phyloP scores from a whole-genome alignment of 495 filamentous ascomycete species.

The Podospora conica region DNA sequence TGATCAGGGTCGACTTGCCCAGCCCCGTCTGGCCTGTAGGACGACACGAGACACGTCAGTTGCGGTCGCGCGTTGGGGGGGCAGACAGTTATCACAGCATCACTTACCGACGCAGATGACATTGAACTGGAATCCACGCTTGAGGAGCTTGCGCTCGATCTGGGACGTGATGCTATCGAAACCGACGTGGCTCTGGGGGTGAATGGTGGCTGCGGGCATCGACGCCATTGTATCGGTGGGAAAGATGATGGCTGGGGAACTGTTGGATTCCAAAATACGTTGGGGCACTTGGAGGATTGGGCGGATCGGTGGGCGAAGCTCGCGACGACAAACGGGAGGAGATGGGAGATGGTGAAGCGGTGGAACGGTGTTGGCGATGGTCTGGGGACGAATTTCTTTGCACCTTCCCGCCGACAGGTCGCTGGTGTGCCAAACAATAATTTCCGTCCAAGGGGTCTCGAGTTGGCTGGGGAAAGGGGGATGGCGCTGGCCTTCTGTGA shows the following conservation, averaged over 20 bases:
- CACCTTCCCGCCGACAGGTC: constrained; percentile 31
- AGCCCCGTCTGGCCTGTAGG: constrained; percentile 88
- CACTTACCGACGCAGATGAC: constrained; percentile 97
- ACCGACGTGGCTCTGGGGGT: constrained; percentile 95
- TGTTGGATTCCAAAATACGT: constrained; percentile 42
- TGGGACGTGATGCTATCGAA: constrained; percentile 98
- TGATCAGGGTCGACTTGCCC: constrained; percentile 97
- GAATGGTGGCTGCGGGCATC: constrained; percentile 51
- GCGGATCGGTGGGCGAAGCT: constrained; percentile 7
- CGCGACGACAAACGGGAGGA: constrained; percentile 5
- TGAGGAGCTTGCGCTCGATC: constrained; percentile 98
- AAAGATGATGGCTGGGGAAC: constrained; percentile 17
- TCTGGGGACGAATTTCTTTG: constrained; percentile 27
- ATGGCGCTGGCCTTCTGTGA: constrained; percentile 31
- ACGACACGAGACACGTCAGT: constrained; percentile 35
- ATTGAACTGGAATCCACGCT: constrained; percentile 99
- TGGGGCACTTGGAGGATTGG: constrained; percentile 15
- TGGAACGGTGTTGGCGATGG: constrained; percentile 13
- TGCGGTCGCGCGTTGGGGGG: constrained; percentile 14
- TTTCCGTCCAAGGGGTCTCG: constrained; percentile 39
- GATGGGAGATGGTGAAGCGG: constrained; percentile 21
- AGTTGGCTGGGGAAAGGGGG: constrained; percentile 39
- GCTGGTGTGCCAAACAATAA: constrained; percentile 39
- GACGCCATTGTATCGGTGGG: constrained; percentile 38
- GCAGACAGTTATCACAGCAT: not conserved